Percentiles rank a stretch among this genome's conserved stretches.
Evolutionary conservation across 2,329 filamentous ascomycete species (phyloP).

Genomic region (Coniochaeta sp.): DNA sequence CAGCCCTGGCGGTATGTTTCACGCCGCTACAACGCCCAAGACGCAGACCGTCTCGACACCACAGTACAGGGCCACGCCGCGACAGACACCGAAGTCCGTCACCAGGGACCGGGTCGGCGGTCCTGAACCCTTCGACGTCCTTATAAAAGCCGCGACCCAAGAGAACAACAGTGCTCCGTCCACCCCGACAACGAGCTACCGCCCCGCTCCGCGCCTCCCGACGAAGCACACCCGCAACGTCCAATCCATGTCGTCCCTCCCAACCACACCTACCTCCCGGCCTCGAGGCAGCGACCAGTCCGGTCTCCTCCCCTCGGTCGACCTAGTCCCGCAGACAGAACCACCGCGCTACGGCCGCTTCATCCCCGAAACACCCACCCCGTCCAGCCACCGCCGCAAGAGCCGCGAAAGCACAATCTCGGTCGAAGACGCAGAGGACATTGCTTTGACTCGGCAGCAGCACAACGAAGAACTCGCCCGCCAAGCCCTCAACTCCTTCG

Average conservation of each 20-base stretch:
- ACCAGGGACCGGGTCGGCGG: conserved; percentile 34
- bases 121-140: conserved; percentile 61
- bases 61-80: conserved; percentile 37
- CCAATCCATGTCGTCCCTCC: conserved; percentile 79
- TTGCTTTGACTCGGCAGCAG: not conserved
- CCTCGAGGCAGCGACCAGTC: conserved; percentile 31
- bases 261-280: conserved; percentile 61
- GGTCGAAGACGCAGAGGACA: conserved; percentile 51
- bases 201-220: conserved; percentile 37
- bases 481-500: conserved; percentile 36
- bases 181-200: conserved; percentile 49
- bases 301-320: conserved; percentile 52
- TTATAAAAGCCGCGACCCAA: conserved; percentile 74
- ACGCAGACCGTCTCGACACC: conserved; percentile 35
- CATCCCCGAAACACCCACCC: conserved; percentile 34
- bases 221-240: conserved; percentile 65
- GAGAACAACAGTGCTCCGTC: conserved; percentile 69
- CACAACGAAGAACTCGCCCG: conserved; percentile 49
- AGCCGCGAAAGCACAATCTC: conserved; percentile 85
- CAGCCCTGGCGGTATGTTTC: conserved; percentile 63
- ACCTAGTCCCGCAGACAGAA: conserved; percentile 55
- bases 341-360: conserved; percentile 39
- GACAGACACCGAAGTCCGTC: conserved; percentile 39
- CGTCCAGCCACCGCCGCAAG: conserved; percentile 40
- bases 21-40: conserved; percentile 54